Percentiles rank a stretch among this genome's conserved stretches.
These are phyloP conservation scores for Pholiota molesta DNA, from an alignment of 768 basidiomycete genomes.

Conservation along the genomic window DNA sequence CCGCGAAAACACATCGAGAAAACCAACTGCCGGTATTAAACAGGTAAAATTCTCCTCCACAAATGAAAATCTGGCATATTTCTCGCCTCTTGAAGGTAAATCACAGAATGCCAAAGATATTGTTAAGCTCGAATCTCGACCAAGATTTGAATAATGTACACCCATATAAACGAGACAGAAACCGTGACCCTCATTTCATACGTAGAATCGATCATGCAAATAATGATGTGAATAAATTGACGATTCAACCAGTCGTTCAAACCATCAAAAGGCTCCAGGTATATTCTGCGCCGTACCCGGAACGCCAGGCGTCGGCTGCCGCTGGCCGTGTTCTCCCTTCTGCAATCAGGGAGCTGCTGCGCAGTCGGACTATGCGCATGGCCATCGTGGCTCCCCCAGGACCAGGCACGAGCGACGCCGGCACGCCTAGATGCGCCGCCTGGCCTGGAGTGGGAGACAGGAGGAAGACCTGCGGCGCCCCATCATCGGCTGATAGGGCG, in stretches of 20 bases:
- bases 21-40: not conserved
- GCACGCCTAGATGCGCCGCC: not conserved
- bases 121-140: no score
- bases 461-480: constrained; percentile 31
- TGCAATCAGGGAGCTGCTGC: not conserved
- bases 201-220: no score
- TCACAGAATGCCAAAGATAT: no score
- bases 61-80: no score
- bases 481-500: constrained; percentile 33
- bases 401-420: constrained; percentile 13
- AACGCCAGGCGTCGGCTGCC: not conserved
- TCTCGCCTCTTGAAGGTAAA: no score
- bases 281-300: constrained; percentile 1
- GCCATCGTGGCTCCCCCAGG: constrained; percentile 9
- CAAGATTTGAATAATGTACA: no score
- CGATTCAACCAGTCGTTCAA: not conserved
- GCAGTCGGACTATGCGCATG: constrained; percentile 3
- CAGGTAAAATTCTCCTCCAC: no score
- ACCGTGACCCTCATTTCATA: no score
- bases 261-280: constrained; percentile 8
- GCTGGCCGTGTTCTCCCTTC: not conserved
- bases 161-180: no score
- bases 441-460: constrained; percentile 1
- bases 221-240: not conserved
- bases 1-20: not conserved